Percentiles rank a stretch among this genome's conserved stretches.
phyloP scores from a whole-genome alignment of 2,329 filamentous ascomycete species.

The Alternaria ethzedia region DNA sequence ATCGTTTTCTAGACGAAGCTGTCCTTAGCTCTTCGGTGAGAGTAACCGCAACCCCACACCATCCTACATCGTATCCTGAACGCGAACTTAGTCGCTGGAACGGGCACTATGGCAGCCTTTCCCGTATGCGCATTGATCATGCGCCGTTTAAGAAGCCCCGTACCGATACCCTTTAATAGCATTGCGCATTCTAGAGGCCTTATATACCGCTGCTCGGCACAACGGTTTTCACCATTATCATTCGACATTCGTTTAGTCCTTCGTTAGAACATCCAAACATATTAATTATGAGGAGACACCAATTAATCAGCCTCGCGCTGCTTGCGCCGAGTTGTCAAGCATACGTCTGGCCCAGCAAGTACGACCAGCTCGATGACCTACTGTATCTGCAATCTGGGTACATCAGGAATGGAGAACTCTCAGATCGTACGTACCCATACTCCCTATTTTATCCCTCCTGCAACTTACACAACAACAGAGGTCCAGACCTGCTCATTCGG shows the following conservation, averaged over 20 bases:
- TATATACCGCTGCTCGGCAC: neutral
- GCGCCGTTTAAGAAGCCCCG: neutral
- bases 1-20: neutral
- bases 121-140: neutral
- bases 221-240: neutral
- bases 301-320: conserved; percentile 1
- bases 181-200: neutral
- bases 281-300: neutral
- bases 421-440: conserved; percentile 11
- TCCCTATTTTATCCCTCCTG: no score
- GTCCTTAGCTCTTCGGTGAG: neutral
- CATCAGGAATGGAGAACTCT: conserved; percentile 1
- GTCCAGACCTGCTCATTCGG: conserved; percentile 23
- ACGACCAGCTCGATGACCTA: conserved; percentile 11
- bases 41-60: neutral
- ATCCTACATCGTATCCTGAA: neutral
- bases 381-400: conserved; percentile 8
- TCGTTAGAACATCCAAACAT: neutral
- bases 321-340: conserved; percentile 9
- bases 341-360: conserved; percentile 16
- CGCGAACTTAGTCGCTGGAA: neutral
- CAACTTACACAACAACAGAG: conserved; percentile 11
- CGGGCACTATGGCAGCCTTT: neutral
- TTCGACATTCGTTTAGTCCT: neutral
- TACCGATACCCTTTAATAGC: neutral